Conservation (phyloP, 1,284 basidiomycete species). For the Moniliella sp. region DNA sequence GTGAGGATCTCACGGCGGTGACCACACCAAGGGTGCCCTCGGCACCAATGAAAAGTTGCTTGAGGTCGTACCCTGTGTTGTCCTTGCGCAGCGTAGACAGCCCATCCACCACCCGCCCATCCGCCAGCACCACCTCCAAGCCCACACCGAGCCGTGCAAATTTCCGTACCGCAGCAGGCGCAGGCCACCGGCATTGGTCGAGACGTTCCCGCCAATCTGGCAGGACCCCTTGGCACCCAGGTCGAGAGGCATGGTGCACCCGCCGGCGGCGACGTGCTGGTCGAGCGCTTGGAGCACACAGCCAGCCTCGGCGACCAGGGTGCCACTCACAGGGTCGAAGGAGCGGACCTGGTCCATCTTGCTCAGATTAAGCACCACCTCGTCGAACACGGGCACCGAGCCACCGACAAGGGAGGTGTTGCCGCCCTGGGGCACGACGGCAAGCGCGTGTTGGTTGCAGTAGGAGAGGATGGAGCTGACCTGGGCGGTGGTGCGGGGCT, state of each 20-base stretch:
- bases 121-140: conserved; percentile 85
- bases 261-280: conserved; percentile 61
- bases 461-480: conserved; percentile 50
- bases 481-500: conserved; percentile 66
- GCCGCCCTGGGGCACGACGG: conserved; percentile 85
- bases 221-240: conserved; percentile 94
- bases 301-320: conserved; percentile 55
- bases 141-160: conserved; percentile 85
- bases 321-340: conserved; percentile 54
- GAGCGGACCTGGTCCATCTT: conserved; percentile 67
- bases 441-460: conserved; percentile 21
- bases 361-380: conserved; percentile 61
- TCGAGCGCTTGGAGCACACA: conserved; percentile 78
- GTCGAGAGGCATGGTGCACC: conserved; percentile 92
- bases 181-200: conserved; percentile 90
- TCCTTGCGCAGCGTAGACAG: conserved; percentile 57
- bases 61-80: conserved; percentile 96
- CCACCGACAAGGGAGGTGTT: conserved; percentile 94
- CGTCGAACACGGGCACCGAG: conserved; percentile 68
- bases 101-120: conserved; percentile 50
- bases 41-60: conserved; percentile 91
- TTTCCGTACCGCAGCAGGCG: conserved; percentile 82
- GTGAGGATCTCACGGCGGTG: conserved; percentile 84
- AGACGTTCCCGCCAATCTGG: conserved; percentile 90
- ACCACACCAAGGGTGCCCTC: conserved; percentile 90